Conservation (phyloP, 2,329 filamentous ascomycete genomes). For the Pseudopyrenochaeta lycopersici region DNA sequence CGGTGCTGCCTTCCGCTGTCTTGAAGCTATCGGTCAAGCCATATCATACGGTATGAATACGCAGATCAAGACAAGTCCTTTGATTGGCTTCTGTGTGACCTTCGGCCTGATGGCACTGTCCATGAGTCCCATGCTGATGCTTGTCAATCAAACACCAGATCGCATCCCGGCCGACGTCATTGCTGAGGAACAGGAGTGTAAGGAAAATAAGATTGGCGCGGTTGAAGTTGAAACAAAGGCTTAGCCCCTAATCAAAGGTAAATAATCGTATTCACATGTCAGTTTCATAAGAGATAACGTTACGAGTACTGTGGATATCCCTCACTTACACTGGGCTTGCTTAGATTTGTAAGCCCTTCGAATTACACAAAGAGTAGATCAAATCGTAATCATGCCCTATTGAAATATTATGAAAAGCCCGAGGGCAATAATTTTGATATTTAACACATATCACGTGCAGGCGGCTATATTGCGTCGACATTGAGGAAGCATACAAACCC, state of each 20-base stretch:
- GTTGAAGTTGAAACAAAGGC: constrained; percentile 22
- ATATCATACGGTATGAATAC: constrained; percentile 43
- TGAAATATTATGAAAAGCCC: too few relatives aligned
- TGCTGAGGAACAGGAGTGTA: constrained; percentile 31
- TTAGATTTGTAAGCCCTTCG: too few relatives aligned
- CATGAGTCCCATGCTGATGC: constrained; percentile 40
- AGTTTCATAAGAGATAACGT: too few relatives aligned
- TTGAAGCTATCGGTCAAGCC: constrained; percentile 38
- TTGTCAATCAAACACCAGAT: constrained; percentile 44
- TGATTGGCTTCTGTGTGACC: constrained; percentile 43
- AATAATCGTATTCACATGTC: neutral
- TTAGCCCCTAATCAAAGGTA: neutral
- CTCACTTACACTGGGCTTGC: too few relatives aligned
- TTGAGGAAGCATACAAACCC: too few relatives aligned
- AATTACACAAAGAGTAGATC: too few relatives aligned
- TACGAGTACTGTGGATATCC: too few relatives aligned
- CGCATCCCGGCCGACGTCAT: constrained; percentile 43
- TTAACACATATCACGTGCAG: too few relatives aligned
- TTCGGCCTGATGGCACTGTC: constrained; percentile 44
- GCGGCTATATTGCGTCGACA: too few relatives aligned
- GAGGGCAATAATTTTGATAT: too few relatives aligned
- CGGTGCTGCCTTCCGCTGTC: constrained; percentile 36
- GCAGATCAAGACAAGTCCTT: constrained; percentile 35
- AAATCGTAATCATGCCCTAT: too few relatives aligned
- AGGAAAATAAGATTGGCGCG: constrained; percentile 22